Evolutionary conservation across 495 filamentous ascomycete genomes (phyloP).

Genomic region (Platismatia glauca): DNA sequence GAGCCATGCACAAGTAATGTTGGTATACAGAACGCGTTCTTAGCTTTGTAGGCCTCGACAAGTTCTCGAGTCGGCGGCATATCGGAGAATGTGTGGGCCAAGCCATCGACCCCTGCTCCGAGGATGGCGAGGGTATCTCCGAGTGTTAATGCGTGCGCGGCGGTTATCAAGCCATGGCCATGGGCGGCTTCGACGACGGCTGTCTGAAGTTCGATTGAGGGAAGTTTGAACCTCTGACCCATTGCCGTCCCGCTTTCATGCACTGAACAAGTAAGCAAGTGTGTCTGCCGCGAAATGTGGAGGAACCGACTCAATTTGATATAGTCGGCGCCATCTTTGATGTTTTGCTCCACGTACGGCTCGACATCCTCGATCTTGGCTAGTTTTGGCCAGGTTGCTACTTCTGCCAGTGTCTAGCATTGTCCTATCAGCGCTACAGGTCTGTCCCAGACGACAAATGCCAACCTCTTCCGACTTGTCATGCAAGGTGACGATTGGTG

Average conservation of each 20-base stretch:
- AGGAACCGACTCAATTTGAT: conserved; percentile 7
- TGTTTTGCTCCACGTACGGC: conserved; percentile 4
- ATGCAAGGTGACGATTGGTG: conserved; percentile 2
- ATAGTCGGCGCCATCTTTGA: conserved; percentile 9
- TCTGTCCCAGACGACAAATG: not conserved
- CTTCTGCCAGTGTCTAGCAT: not conserved
- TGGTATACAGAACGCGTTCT: conserved; percentile 1
- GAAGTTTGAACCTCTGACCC: conserved; percentile 1
- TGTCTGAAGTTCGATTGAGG: not conserved
- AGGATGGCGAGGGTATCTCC: conserved; percentile 5
- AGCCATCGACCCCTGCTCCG: conserved; percentile 5
- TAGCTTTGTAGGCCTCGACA: conserved; percentile 1
- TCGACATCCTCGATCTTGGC: not conserved
- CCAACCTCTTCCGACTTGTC: conserved; percentile 9
- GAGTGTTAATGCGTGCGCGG: not conserved
- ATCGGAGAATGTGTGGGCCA: conserved; percentile 4
- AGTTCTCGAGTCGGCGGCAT: not conserved
- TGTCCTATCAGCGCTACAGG: not conserved
- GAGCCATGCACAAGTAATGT: conserved; percentile 1
- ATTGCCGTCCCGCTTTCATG: conserved; percentile 4
- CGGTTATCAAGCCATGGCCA: not conserved
- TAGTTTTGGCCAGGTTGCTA: conserved; percentile 5
- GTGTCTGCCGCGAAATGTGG: not conserved
- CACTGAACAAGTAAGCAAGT: not conserved
- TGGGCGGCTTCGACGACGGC: conserved; percentile 7